Evolutionary conservation across 768 basidiomycete genomes (phyloP).

Genomic region (Leccinum boreale): DNA sequence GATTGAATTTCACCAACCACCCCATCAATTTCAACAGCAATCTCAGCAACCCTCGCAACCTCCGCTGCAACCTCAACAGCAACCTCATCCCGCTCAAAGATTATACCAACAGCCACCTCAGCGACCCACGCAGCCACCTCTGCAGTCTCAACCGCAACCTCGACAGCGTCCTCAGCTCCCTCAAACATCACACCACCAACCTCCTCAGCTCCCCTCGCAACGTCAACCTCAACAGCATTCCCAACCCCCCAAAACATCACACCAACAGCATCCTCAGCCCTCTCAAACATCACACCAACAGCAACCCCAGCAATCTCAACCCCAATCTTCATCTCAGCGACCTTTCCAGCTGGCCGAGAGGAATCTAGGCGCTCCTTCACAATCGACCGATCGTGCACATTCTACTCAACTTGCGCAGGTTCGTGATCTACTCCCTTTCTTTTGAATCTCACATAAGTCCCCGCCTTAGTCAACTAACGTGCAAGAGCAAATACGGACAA

Average conservation of each 20-base stretch:
- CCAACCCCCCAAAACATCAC: background rate
- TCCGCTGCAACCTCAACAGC: background rate
- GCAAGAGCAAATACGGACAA: constrained; percentile 11
- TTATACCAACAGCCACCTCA: background rate
- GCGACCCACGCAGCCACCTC: background rate
- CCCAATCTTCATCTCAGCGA: background rate
- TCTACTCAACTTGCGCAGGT: constrained; percentile 4
- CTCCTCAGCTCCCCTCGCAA: background rate
- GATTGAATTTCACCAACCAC: background rate
- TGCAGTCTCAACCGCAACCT: background rate
- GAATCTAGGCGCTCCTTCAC: background rate
- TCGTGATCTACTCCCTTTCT: background rate
- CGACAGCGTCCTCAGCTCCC: background rate
- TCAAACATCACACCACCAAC: background rate
- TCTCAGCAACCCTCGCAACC: background rate
- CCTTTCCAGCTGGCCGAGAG: background rate
- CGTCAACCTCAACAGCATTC: background rate
- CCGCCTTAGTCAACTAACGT: background rate
- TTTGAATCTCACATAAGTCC: background rate
- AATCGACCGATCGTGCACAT: background rate
- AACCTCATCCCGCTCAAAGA: background rate
- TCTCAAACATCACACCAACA: background rate
- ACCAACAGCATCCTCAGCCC: background rate
- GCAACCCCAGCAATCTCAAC: constrained; percentile 5
- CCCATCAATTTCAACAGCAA: constrained; percentile 1